Evolutionary conservation across 2,329 filamentous ascomycete genomes (phyloP).

Genomic region (Ophiostoma sp.): DNA sequence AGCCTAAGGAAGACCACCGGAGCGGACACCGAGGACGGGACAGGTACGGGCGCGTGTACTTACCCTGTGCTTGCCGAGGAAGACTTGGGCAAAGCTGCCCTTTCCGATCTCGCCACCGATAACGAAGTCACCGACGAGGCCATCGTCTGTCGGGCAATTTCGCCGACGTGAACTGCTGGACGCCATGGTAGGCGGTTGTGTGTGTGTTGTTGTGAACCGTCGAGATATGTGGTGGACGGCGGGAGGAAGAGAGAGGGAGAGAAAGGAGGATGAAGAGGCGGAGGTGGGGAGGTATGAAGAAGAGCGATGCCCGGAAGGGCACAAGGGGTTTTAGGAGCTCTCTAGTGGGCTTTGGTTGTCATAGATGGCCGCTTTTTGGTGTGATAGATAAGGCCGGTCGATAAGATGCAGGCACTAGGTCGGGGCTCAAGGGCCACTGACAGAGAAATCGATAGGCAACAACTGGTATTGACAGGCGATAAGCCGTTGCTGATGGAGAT

Average conservation of each 20-base stretch:
- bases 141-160: conserved; percentile 29
- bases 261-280: neutral
- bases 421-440: neutral
- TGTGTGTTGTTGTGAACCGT: conserved; percentile 3
- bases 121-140: conserved; percentile 31
- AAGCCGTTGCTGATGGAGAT: neutral
- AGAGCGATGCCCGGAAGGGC: conserved; percentile 27
- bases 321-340: conserved; percentile 26
- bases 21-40: neutral
- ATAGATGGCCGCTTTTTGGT: conserved; percentile 24
- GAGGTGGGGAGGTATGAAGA: neutral
- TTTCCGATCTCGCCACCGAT: conserved; percentile 75
- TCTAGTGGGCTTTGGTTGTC: conserved; percentile 23
- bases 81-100: conserved; percentile 96
- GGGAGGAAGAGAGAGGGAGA: neutral
- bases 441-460: conserved; percentile 3
- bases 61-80: conserved; percentile 82
- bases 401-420: conserved; percentile 26
- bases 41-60: conserved; percentile 36
- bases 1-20: no score
- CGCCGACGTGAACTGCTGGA: conserved; percentile 26
- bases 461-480: neutral
- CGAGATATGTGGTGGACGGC: no score
- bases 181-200: conserved; percentile 24
- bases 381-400: conserved; percentile 27